Base-by-base conservation (phyloP, 352 stramenopile genomes). In the Aphanomyces cochlioides region DNA sequence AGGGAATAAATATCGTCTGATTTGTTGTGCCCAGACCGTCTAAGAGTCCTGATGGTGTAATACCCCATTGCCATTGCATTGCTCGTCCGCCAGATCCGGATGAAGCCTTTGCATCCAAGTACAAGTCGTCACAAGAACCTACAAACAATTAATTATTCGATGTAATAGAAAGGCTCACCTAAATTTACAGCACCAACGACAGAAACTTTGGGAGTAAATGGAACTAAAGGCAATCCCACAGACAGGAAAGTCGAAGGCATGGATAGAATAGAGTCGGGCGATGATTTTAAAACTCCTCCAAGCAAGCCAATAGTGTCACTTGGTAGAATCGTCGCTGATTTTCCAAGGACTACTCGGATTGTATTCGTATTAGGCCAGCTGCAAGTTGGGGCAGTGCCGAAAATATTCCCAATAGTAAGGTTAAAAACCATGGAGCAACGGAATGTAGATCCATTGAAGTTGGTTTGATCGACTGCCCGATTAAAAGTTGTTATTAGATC, bases 401-500 rank as follows among this genome's bases (percentile, higher is more conserved):
- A 58, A 10, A 58, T 8, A 10, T 34, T 34, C n/a, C n/a, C n/a
- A n/a, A 1, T 34, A 1, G 50, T 58, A n/a, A 58, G n/a, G 50
- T 58, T 58, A 19, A 58, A 58, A n/a, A 58, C 50, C 8, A 58
- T 10, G 13, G 8, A n/a, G 50, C 50, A 58, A 13, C n/a, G 37
- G 50, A 58, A 58, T 38, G 28, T 58, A 3, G 50, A 21, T 34
- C 1, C n/a, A 34, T n/a, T 58, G 37, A 58, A 58, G n/a, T 58
- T 58, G 50, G 50, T 58, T 58, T 58, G 50, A 34, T 58, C 50
- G n/a, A 58, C 50, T 8, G 50, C 50, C 37, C 50, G 50, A 19
- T 58, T 58, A 34, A 58, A 58, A n/a, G 7, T 66, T 41, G 53
- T 10, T n/a, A 66, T 7, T 6, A 66, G 37, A 41, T 66, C 58